Evolutionary conservation across 495 filamentous ascomycete species (phyloP).

Genomic region (Lindgomyces ingoldianus): DNA sequence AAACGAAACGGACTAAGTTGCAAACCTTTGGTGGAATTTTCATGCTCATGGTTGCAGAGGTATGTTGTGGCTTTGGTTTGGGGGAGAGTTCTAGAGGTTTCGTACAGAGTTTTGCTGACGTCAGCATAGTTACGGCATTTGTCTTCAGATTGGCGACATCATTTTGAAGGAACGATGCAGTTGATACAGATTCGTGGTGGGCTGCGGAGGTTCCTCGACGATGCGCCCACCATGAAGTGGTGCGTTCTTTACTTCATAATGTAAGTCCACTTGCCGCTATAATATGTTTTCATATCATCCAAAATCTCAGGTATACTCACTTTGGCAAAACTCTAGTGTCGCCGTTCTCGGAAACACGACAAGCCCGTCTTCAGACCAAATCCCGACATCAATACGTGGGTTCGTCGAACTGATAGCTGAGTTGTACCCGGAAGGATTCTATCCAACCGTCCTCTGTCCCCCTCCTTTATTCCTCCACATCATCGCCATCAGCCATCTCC

Average conservation of each 20-base stretch:
- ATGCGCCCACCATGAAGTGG: background rate
- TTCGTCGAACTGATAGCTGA: conserved; percentile 1
- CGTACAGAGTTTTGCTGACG: too few relatives aligned
- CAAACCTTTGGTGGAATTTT: background rate
- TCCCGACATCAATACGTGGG: background rate
- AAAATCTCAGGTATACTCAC: background rate
- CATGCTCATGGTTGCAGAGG: conserved; percentile 7
- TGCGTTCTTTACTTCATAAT: background rate
- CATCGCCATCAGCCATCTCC: conserved; percentile 15
- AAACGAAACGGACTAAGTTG: background rate
- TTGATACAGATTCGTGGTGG: conserved; percentile 15
- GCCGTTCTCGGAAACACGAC: conserved; percentile 1
- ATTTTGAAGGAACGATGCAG: background rate
- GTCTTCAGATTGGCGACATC: background rate
- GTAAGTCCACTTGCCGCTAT: conserved; percentile 5
- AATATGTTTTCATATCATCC: background rate
- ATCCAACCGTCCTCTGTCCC: conserved; percentile 3
- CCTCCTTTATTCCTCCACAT: background rate
- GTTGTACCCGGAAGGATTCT: background rate
- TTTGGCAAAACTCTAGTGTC: background rate
- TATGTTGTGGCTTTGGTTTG: background rate
- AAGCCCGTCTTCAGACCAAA: conserved; percentile 2
- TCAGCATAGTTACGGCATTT: background rate
- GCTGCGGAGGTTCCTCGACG: background rate
- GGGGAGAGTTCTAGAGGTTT: background rate